phyloP scores from a whole-genome alignment of 768 basidiomycete species.

The Chalciporus piperatus region DNA sequence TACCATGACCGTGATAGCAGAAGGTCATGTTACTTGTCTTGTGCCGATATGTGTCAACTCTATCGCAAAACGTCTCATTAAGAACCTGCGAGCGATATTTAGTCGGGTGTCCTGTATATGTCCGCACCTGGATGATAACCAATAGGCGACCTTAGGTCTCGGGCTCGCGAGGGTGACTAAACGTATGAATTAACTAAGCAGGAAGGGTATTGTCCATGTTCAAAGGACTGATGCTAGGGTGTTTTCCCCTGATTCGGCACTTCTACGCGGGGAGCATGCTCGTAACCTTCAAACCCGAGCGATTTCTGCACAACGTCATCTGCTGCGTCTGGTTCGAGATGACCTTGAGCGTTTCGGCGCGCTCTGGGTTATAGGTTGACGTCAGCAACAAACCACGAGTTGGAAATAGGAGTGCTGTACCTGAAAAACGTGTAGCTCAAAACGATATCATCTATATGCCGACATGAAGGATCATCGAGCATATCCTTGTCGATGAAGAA shows the following conservation, averaged over 20 bases:
- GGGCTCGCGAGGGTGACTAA: not conserved
- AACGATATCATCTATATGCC: slow-evolving; percentile 86
- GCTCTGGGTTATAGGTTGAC: slow-evolving; percentile 50
- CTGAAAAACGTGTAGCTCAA: slow-evolving; percentile 98
- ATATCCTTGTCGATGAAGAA: slow-evolving; percentile 99
- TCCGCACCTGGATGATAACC: not conserved
- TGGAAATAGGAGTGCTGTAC: slow-evolving; percentile 36
- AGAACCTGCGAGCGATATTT: no score
- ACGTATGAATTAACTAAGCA: no score
- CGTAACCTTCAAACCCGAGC: slow-evolving; percentile 68
- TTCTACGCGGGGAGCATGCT: slow-evolving; percentile 40
- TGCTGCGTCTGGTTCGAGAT: slow-evolving; percentile 86
- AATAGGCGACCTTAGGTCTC: not conserved
- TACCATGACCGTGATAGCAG: no score
- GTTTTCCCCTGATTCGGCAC: slow-evolving; percentile 4
- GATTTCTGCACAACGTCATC: slow-evolving; percentile 79
- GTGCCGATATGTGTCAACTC: no score
- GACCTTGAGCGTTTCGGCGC: slow-evolving; percentile 78
- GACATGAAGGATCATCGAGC: slow-evolving; percentile 86
- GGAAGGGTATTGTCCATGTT: not conserved
- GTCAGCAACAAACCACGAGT: not conserved
- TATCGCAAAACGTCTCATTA: no score
- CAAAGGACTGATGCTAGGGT: not conserved
- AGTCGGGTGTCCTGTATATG: not conserved
- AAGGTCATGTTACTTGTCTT: no score